Base-by-base conservation (phyloP, 2,329 filamentous ascomycete genomes). In the Alternaria atra region DNA sequence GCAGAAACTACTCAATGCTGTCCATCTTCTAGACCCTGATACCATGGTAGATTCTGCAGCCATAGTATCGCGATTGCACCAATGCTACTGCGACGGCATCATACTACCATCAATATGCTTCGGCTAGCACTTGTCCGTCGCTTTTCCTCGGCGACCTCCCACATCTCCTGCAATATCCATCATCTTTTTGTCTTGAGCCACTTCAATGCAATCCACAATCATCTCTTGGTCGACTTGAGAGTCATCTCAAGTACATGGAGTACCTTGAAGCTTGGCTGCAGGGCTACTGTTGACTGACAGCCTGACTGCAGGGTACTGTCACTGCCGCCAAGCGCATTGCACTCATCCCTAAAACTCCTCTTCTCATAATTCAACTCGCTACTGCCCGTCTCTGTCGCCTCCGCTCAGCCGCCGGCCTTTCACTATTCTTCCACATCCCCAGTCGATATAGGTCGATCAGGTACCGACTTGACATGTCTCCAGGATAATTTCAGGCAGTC, bases 401-500 rank as follows among this genome's bases (percentile, higher is more conserved):
- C 56, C 42, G 32, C 23, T 37, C 43, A 35, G 30, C 43, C 43
- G 52, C 17, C n/a, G 44, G 34, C 29, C 35, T 29, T 48, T 53
- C 17, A 42, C 34, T 25, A 48, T 55, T 60, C 58, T 56, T 51
- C 60, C 57, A 46, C 34, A 34, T 37, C 46, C 66, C 65, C 47
- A 55, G 63, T 61, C 66, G 37, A 62, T 62, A 70, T 53, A 52
- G 37, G 17, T 30, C 37, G n/a, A 44, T 44, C 54, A 55, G 44
- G 17, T 43, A 48, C 46, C 47, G 34, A 32, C 37, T 50, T 35
- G 30, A 32, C 57, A 66, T 61, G 55, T 62, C 50, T 65, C 62
- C 47, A 65, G 66, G 64, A 61, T 69, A 69, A 72, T 69, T 63
- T 53, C 58, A 65, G 30, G 17, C 23, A 32, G 10, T 25, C 32